phyloP scores from a whole-genome alignment of 2,329 filamentous ascomycete genomes.

The Ophiostoma fasciatum region DNA sequence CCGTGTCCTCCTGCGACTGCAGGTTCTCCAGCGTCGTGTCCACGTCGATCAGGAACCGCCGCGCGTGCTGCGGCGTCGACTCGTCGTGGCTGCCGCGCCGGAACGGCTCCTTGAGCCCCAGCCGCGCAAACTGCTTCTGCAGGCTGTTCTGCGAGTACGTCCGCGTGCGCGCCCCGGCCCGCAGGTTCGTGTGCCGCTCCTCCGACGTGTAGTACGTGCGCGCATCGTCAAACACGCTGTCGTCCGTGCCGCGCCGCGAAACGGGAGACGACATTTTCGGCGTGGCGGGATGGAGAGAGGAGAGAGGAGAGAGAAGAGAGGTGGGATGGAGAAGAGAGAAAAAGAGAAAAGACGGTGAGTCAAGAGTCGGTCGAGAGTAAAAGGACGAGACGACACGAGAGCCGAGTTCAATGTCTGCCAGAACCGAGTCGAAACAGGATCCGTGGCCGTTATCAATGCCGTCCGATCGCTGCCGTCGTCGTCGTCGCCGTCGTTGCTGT shows the following conservation, averaged over 20 bases:
- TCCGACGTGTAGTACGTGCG: constrained; percentile 44
- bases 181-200: constrained; percentile 32
- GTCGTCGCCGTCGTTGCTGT: no score
- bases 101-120: constrained; percentile 38
- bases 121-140: constrained; percentile 35
- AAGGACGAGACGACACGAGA: no score
- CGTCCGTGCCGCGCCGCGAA: no score
- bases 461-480: no score
- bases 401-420: no score
- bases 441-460: no score
- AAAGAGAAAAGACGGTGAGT: no score
- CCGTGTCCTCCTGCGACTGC: constrained; percentile 76
- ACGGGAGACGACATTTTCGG: background rate
- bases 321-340: no score
- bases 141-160: constrained; percentile 46
- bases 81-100: constrained; percentile 57
- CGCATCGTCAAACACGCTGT: constrained; percentile 41
- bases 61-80: constrained; percentile 43
- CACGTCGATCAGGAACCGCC: constrained; percentile 77
- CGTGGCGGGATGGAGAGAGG: constrained; percentile 1
- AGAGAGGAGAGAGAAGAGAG: no score
- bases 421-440: no score
- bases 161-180: constrained; percentile 34
- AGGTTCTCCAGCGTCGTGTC: constrained; percentile 68
- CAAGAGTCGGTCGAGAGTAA: no score